These are phyloP conservation scores for Alectoria sarmentosa DNA, from an alignment of 495 filamentous ascomycete species.

Conservation along the genomic window DNA sequence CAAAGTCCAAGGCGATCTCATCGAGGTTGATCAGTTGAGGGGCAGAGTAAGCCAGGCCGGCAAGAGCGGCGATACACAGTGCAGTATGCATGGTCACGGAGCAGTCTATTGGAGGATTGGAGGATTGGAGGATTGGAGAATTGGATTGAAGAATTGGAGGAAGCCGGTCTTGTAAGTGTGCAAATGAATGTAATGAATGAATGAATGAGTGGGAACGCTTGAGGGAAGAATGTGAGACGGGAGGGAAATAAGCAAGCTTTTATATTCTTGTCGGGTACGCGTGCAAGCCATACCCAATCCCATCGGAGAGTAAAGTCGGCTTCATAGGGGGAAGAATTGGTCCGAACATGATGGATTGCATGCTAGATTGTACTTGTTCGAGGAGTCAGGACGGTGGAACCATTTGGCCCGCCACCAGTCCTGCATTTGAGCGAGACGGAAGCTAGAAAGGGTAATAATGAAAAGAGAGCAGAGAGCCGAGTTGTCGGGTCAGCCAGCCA, in stretches of 20 bases:
- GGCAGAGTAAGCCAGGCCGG: background rate
- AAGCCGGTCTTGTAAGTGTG: no score
- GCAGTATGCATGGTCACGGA: background rate
- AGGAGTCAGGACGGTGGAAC: background rate
- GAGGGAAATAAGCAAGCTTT: background rate
- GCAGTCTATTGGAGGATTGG: background rate
- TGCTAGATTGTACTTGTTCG: background rate
- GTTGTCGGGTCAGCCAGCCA: background rate
- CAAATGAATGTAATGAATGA: no score
- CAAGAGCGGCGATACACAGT: background rate
- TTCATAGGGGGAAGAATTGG: background rate
- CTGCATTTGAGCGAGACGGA: background rate
- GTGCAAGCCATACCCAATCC: background rate
- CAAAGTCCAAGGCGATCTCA: background rate
- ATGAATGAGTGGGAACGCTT: background rate
- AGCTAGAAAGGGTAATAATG: background rate
- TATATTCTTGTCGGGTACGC: background rate
- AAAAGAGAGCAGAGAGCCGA: background rate
- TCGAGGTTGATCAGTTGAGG: slow-evolving; percentile 2
- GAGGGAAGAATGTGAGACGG: background rate
- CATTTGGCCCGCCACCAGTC: background rate
- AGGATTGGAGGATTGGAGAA: background rate
- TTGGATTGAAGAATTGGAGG: background rate
- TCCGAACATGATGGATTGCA: background rate
- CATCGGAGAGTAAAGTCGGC: no score